Conservation (phyloP, 1,139 yeast species). For the Taiozyma sp. region DNA sequence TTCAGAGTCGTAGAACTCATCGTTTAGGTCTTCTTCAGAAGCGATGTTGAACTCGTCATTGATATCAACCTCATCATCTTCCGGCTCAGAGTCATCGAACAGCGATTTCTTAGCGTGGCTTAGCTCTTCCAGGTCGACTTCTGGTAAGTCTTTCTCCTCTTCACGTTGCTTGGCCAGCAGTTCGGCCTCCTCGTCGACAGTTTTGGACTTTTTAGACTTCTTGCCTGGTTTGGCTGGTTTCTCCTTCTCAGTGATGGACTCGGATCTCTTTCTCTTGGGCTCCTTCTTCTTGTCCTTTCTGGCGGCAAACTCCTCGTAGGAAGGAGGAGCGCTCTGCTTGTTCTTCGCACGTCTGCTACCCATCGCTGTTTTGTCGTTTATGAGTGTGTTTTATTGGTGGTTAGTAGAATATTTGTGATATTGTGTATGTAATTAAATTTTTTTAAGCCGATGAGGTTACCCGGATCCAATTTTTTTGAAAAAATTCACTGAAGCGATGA, state of each 20-base stretch:
- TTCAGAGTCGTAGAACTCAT: slow-evolving; percentile 44
- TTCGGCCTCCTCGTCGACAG: slow-evolving; percentile 25
- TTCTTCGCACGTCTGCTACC: slow-evolving; percentile 85
- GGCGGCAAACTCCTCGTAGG: slow-evolving; percentile 74
- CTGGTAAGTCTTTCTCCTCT: slow-evolving; percentile 48
- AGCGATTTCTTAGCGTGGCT: slow-evolving; percentile 66
- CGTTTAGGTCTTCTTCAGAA: slow-evolving; percentile 42
- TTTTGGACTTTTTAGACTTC: slow-evolving; percentile 19
- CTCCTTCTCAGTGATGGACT: slow-evolving; percentile 20
- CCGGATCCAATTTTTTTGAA: slow-evolving; percentile 5
- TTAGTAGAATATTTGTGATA: neutral
- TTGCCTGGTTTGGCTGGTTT: neutral
- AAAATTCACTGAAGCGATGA: slow-evolving; percentile 1
- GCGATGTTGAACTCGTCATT: slow-evolving; percentile 56
- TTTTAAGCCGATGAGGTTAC: slow-evolving; percentile 13
- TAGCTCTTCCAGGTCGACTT: slow-evolving; percentile 62
- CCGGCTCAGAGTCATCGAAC: slow-evolving; percentile 70
- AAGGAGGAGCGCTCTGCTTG: slow-evolving; percentile 88
- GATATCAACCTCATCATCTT: slow-evolving; percentile 42
- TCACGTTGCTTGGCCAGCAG: slow-evolving; percentile 30
- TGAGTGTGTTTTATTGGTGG: neutral
- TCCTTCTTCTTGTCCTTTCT: slow-evolving; percentile 45
- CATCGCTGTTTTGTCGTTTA: slow-evolving; percentile 39
- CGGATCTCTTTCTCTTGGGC: slow-evolving; percentile 28
- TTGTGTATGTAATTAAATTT: neutral